Evolutionary conservation across 1,139 yeast species (phyloP).

Genomic region (Geotrichum bryndzae): DNA sequence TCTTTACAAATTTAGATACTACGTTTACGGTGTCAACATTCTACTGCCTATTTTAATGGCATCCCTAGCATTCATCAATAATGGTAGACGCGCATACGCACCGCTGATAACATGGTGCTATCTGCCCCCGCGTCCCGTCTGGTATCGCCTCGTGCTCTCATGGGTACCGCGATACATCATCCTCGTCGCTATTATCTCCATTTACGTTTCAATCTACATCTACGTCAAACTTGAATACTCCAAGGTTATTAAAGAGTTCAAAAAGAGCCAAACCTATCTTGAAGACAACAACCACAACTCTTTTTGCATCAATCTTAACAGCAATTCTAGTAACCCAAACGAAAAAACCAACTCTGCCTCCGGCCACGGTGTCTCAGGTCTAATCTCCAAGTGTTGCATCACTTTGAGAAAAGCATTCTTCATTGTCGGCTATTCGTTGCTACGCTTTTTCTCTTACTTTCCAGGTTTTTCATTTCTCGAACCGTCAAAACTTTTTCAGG

Average conservation of each 20-base stretch:
- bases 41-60: conserved; percentile 65
- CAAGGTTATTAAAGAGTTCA: conserved; percentile 28
- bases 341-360: neutral
- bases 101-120: conserved; percentile 72
- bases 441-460: conserved; percentile 23
- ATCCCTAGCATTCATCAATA: conserved; percentile 59
- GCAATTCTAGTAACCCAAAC: neutral
- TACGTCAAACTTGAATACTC: conserved; percentile 49
- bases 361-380: neutral
- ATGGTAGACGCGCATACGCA: conserved; percentile 26
- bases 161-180: conserved; percentile 81
- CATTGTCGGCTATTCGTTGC: conserved; percentile 8
- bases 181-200: conserved; percentile 53
- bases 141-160: conserved; percentile 69
- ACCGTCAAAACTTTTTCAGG: conserved; percentile 5
- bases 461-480: conserved; percentile 30
- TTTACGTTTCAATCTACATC: conserved; percentile 66
- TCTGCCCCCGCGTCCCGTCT: conserved; percentile 63
- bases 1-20: conserved; percentile 52
- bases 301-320: neutral
- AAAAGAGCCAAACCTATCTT: conserved; percentile 25
- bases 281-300: conserved; percentile 8
- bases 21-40: conserved; percentile 55
- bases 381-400: neutral
- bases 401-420: neutral